These are phyloP conservation scores for Penicillium concentricum DNA, from an alignment of 2,329 filamentous ascomycete genomes.

Conservation along the genomic window DNA sequence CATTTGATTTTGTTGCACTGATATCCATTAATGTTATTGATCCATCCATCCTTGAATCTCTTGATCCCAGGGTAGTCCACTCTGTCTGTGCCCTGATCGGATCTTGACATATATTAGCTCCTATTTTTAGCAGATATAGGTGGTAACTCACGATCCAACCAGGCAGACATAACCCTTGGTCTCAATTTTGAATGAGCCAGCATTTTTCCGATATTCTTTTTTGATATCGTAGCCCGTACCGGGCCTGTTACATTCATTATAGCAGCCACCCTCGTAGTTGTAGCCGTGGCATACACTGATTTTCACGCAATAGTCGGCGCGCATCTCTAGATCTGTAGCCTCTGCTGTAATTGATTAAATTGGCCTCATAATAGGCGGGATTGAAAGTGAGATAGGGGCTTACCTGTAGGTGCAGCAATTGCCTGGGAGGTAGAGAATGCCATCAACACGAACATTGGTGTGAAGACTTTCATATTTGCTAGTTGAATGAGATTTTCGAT, in stretches of 20 bases:
- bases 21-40: background rate
- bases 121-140: background rate
- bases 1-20: background rate
- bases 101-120: background rate
- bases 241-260: background rate
- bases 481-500: background rate
- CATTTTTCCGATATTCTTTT: background rate
- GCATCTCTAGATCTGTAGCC: background rate
- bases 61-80: background rate
- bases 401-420: background rate
- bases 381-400: background rate
- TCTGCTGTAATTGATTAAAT: background rate
- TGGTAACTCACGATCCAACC: background rate
- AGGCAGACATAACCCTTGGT: background rate
- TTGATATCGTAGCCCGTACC: background rate
- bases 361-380: background rate
- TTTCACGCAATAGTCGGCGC: background rate
- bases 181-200: background rate
- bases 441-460: background rate
- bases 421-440: background rate
- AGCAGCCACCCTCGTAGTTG: background rate
- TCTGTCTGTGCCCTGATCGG: background rate
- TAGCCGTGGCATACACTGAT: background rate
- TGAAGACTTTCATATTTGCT: background rate
- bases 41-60: background rate